Conservation (phyloP, 371 early-diverging fungal species). For the Lichtheimia corymbifera region DNA sequence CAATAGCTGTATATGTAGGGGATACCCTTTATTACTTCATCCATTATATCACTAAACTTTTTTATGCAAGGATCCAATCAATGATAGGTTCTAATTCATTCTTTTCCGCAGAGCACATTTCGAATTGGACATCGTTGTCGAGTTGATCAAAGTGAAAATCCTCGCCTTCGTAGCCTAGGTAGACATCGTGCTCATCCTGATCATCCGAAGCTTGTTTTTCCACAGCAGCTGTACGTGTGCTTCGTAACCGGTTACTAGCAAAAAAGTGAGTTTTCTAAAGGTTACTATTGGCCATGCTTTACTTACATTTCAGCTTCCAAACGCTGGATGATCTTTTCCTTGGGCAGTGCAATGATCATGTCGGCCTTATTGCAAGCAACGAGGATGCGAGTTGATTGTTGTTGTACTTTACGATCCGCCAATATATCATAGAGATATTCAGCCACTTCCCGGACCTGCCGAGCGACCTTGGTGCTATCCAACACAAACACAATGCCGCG, state of each 20-base stretch:
- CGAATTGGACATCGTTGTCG: constrained; percentile 66
- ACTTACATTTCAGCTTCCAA: constrained; percentile 81
- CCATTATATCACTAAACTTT: too few species aligned
- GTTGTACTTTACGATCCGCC: constrained; percentile 57
- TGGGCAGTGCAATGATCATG: constrained; percentile 66
- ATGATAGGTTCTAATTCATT: constrained; percentile 43
- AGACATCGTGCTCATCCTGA: constrained; percentile 61
- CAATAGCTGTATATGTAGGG: too few species aligned
- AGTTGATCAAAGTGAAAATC: constrained; percentile 80
- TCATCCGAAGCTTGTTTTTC: constrained; percentile 57
- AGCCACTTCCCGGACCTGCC: constrained; percentile 55
- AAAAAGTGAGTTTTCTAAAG: not conserved
- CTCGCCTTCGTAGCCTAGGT: constrained; percentile 80
- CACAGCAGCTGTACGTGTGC: constrained; percentile 68
- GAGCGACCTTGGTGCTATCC: constrained; percentile 65
- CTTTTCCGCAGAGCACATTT: constrained; percentile 57
- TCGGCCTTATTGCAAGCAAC: constrained; percentile 88
- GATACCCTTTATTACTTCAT: too few species aligned
- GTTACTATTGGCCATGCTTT: not conserved
- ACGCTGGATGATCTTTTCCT: constrained; percentile 59
- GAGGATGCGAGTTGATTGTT: constrained; percentile 61
- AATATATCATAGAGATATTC: constrained; percentile 82
- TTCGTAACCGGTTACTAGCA: constrained; percentile 63
- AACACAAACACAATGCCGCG: constrained; percentile 79
- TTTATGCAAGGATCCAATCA: constrained; percentile 20